A percentile compares a stretch with the other conserved stretches of the same genome.
Evolutionary conservation across 2,329 filamentous ascomycete species (phyloP).

Genomic region (Paecilomyces variotii): DNA sequence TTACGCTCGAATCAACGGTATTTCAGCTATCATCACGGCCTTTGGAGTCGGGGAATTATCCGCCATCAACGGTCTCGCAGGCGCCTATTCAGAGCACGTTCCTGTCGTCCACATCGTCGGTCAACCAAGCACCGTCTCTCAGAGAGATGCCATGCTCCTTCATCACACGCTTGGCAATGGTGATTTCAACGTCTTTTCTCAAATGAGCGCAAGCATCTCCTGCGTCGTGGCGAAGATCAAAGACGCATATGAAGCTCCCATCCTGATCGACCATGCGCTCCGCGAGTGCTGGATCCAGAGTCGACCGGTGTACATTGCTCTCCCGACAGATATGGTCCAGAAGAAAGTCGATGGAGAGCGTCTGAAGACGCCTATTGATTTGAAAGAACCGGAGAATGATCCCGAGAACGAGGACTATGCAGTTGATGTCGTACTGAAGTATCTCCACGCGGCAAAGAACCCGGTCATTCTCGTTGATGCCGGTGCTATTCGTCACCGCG

Average conservation of each 20-base stretch:
- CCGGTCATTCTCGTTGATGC: slow-evolving; percentile 77
- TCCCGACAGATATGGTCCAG: slow-evolving; percentile 73
- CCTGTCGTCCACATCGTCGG: slow-evolving; percentile 59
- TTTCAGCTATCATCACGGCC: slow-evolving; percentile 63
- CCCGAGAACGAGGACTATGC: slow-evolving; percentile 68
- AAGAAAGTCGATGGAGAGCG: slow-evolving; percentile 67
- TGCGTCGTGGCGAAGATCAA: slow-evolving; percentile 64
- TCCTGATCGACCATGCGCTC: slow-evolving; percentile 69
- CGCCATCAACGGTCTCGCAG: slow-evolving; percentile 65
- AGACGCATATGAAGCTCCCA: slow-evolving; percentile 60
- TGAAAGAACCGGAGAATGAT: slow-evolving; percentile 58
- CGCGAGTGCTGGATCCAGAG: slow-evolving; percentile 65
- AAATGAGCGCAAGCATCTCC: slow-evolving; percentile 67
- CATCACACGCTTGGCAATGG: slow-evolving; percentile 70
- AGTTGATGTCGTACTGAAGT: slow-evolving; percentile 68
- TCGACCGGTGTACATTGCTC: slow-evolving; percentile 73
- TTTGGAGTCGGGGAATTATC: slow-evolving; percentile 64
- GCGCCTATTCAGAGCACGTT: slow-evolving; percentile 66
- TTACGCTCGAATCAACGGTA: slow-evolving; percentile 65
- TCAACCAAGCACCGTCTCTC: slow-evolving; percentile 41
- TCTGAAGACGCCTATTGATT: slow-evolving; percentile 62
- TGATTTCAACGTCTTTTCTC: slow-evolving; percentile 73
- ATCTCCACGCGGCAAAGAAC: slow-evolving; percentile 62
- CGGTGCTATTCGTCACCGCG: slow-evolving; percentile 69
- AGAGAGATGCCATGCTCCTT: slow-evolving; percentile 38